A percentile compares a stretch with the other conserved stretches of the same genome.
Conservation (phyloP, 2,329 filamentous ascomycete species). For the Calonectria pseudoturangicola region DNA sequence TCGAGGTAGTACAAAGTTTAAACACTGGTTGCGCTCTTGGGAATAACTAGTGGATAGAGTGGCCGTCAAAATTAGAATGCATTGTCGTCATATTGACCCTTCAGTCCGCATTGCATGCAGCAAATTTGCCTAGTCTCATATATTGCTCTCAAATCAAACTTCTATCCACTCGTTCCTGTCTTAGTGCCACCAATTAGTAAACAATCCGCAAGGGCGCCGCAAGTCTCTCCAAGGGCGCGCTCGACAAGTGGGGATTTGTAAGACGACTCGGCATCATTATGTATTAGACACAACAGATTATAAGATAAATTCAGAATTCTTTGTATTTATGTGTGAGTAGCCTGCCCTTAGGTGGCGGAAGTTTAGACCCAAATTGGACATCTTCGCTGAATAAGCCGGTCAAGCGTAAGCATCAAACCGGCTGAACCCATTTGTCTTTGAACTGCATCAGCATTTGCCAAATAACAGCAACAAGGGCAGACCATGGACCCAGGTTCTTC, state of each 20-base stretch:
- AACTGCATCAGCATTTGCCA: not conserved
- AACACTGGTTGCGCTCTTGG: not conserved
- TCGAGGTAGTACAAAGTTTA: too few relatives aligned
- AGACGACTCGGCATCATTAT: not conserved
- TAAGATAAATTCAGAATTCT: not conserved
- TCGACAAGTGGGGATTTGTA: slow-evolving; percentile 1
- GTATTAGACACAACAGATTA: not conserved
- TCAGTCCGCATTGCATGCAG: not conserved
- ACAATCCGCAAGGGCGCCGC: not conserved
- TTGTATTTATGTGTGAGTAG: not conserved
- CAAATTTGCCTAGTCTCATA: not conserved
- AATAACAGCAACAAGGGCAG: not conserved
- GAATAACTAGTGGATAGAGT: not conserved
- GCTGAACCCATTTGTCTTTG: not conserved
- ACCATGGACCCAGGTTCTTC: slow-evolving; percentile 8
- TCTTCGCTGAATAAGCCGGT: slow-evolving; percentile 23
- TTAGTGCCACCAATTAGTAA: not conserved
- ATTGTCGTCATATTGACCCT: not conserved
- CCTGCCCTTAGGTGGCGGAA: not conserved
- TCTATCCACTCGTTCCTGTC: not conserved
- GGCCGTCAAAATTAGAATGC: not conserved
- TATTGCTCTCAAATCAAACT: not conserved
- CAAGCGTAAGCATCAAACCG: not conserved
- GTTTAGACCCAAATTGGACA: not conserved
- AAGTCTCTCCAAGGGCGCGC: slow-evolving; percentile 3